Percentiles rank a stretch among this genome's conserved stretches.
Evolutionary conservation across 1,284 basidiomycete species (phyloP).

Genomic region (Trichosporon sp.): DNA sequence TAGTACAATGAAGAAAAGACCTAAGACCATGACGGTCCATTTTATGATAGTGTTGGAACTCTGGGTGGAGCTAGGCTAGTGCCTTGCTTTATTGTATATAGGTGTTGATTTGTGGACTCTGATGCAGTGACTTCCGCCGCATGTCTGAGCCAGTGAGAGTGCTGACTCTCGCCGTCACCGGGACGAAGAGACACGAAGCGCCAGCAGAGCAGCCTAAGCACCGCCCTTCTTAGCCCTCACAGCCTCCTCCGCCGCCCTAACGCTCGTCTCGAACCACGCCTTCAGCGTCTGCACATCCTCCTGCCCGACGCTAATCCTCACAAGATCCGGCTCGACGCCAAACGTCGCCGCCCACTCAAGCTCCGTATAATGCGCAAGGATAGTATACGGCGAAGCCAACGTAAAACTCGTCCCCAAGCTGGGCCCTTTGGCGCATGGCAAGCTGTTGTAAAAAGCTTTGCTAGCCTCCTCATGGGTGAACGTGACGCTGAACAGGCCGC

Average conservation of each 20-base stretch:
- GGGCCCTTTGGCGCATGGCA: constrained; percentile 84
- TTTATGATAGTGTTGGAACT: not conserved
- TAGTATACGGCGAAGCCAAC: constrained; percentile 84
- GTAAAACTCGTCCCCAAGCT: constrained; percentile 95
- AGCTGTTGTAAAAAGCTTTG: constrained; percentile 76
- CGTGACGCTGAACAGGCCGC: constrained; percentile 86
- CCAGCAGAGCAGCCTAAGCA: no score
- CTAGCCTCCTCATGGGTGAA: constrained; percentile 68
- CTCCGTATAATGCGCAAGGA: constrained; percentile 87
- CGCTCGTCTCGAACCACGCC: constrained; percentile 59
- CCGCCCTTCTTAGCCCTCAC: constrained; percentile 3
- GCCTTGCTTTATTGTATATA: not conserved
- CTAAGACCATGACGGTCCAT: not conserved
- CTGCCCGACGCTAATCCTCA: constrained; percentile 85
- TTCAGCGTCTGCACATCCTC: constrained; percentile 66
- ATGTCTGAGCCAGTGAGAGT: no score
- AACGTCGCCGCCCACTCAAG: constrained; percentile 83
- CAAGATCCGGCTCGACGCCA: constrained; percentile 78
- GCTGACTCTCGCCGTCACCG: no score
- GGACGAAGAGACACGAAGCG: no score
- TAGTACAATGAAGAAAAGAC: not conserved
- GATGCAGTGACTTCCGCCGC: no score
- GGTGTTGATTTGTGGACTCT: no score
- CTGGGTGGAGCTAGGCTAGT: not conserved
- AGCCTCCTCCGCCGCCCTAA: constrained; percentile 53